These are phyloP conservation scores for Tetraselmis striata DNA, from an alignment of 139 green algal genomes.

Conservation along the genomic window DNA sequence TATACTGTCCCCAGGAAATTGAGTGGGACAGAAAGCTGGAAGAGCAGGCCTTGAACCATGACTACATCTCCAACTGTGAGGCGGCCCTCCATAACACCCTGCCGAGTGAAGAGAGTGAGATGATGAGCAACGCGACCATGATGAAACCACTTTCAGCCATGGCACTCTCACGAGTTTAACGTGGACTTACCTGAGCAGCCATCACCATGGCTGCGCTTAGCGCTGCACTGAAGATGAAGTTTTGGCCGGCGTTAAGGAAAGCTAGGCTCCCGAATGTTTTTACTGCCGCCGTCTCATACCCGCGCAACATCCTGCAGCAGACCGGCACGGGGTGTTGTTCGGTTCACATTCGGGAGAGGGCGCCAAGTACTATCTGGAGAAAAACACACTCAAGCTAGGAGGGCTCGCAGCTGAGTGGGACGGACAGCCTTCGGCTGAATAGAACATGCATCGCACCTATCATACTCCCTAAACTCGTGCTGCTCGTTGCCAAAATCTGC, in stretches of 20 bases:
- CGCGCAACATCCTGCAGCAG: neutral
- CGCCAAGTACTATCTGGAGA: too few species aligned
- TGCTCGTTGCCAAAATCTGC: conserved; percentile 87
- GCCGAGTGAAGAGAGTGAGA: too few species aligned
- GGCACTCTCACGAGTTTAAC: too few species aligned
- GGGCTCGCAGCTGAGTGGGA: too few species aligned
- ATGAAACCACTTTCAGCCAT: too few species aligned
- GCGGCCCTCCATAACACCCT: neutral
- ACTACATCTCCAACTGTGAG: conserved; percentile 87
- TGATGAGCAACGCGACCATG: too few species aligned
- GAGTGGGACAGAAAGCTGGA: conserved; percentile 95
- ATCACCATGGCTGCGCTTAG: conserved; percentile 73
- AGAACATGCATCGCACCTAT: neutral
- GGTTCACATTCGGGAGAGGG: too few species aligned
- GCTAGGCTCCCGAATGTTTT: conserved; percentile 76
- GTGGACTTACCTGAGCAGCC: conserved; percentile 47
- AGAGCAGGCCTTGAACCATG: conserved; percentile 96
- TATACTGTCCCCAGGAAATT: conserved; percentile 99
- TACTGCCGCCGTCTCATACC: conserved; percentile 64
- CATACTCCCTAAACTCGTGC: conserved; percentile 51
- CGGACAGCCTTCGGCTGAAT: too few species aligned
- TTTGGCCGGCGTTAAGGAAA: conserved; percentile 91
- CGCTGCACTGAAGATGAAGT: conserved; percentile 75
- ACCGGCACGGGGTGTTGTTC: neutral
- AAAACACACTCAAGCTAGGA: too few species aligned